Evolutionary conservation across 2,329 filamentous ascomycete genomes (phyloP), one percentile per base, ranked within the genome.

Genomic region (Amauroascus verrucosus): DNA sequence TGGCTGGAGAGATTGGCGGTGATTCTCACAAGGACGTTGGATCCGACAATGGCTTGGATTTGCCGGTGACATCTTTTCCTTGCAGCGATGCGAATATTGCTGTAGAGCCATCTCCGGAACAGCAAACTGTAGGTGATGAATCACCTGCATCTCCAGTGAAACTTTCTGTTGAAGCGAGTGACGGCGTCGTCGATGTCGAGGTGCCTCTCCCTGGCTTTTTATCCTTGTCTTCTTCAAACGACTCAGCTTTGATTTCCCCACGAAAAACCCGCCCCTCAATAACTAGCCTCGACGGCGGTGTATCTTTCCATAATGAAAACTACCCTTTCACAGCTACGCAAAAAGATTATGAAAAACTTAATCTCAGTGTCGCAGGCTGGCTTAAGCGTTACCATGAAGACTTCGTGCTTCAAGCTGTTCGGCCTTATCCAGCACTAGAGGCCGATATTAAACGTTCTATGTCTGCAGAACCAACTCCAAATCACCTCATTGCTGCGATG

Each of bases 151-250:
- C 73, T 9, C 72, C 71, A 7, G 59, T 79, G 50, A 79, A 77
- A 59, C 61, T 80, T 18, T 78, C 75, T 0, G 75, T 79, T n/a
- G 76, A 77, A 30, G 48, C 55, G 14, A 54, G 76, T 26, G 79
- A 82, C 58, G 79, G 79, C 1, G 74, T 81, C n/a, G 76, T 82
- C 28, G 79, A 82, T 59, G 77, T 82, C 48, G 77, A 81, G 54
- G 73, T 81, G 44, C 75, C 77, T 1, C 65, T 80, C 18, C 75
- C 77, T 38, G 77, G 75, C 8, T 75, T 75, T 67, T 70, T 72
- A 52, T 73, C 65, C 57, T 69, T 72, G 38, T 72, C 59, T 59
- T 77, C 62, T 46, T 78, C 60, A 52, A 74, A 62, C 63, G 76
- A 64, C 51, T 74, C 72, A 67, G 68, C 57, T 56, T 66, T 64